Percentiles rank a stretch among this genome's conserved stretches.
phyloP scores from a whole-genome alignment of 1,139 yeast species.

The Candida tropicalis region DNA sequence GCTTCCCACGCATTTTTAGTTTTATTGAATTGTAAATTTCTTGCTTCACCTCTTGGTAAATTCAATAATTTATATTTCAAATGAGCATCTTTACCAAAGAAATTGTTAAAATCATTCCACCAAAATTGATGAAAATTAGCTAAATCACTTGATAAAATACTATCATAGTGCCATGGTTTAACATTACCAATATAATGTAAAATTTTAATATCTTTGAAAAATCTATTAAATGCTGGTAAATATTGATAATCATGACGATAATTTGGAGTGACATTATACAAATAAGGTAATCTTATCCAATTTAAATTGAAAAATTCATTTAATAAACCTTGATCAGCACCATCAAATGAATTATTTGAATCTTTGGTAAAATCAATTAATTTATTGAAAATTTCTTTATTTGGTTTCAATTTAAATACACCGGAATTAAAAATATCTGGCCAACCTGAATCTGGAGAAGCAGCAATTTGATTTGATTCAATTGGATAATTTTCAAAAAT shows the following conservation, averaged over 20 bases:
- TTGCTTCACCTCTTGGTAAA: slow-evolving; percentile 37
- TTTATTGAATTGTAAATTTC: slow-evolving; percentile 33
- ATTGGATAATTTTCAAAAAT: slow-evolving; percentile 24
- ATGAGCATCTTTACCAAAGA: slow-evolving; percentile 18
- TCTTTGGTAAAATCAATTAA: slow-evolving; percentile 20
- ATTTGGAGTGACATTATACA: slow-evolving; percentile 32
- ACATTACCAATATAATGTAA: slow-evolving; percentile 32
- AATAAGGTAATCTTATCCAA: slow-evolving; percentile 33
- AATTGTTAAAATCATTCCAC: slow-evolving; percentile 39
- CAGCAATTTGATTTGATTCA: slow-evolving; percentile 22
- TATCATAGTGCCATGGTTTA: slow-evolving; percentile 34
- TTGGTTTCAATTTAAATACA: slow-evolving; percentile 31
- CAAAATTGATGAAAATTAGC: slow-evolving; percentile 32
- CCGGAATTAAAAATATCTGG: slow-evolving; percentile 41
- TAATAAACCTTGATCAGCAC: slow-evolving; percentile 38
- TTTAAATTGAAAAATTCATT: slow-evolving; percentile 31
- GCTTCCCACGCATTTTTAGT: slow-evolving; percentile 33
- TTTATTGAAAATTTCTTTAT: slow-evolving; percentile 19
- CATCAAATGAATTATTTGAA: slow-evolving; percentile 30
- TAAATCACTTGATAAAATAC: slow-evolving; percentile 18
- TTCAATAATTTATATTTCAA: slow-evolving; percentile 21
- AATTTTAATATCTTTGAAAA: slow-evolving; percentile 29
- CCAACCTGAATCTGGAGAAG: slow-evolving; percentile 41
- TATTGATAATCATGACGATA: slow-evolving; percentile 35
- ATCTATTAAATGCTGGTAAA: slow-evolving; percentile 33